Evolutionary conservation across 768 basidiomycete genomes (phyloP), one percentile per base, ranked within the genome.

Genomic region (Tylopilus vinaceipallidus): DNA sequence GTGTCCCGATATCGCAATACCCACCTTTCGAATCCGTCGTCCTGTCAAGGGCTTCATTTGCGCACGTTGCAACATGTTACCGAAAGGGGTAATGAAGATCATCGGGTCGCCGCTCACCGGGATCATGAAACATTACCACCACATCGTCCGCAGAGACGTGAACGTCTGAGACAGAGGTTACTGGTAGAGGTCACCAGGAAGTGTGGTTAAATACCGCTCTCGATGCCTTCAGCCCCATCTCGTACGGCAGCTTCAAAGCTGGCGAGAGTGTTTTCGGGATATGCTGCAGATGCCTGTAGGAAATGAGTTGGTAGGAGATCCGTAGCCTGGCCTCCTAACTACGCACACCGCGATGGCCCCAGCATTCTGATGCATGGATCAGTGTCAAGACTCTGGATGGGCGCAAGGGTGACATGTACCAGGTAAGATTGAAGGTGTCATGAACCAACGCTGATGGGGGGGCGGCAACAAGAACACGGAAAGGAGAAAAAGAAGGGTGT

Each of bases 81-180:
- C 52, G 22, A 62, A 60, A 57, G 41, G 34, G 54, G 57, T 45
- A 58, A 53, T 29, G 49, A 52, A 60, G 44, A 55, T 63, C 61
- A 41, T 48, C 20, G 47, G 20, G 0, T 12, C 23, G 30, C 32
- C n/a, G 57, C 75, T 58, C 58, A 88, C 84, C 80, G 14, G 92
- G 89, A 68, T 98, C 95, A 70, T 99, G 95, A 73, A 95, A 98
- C 90, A 98, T 91, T 41, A 98, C 70, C 29, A 98, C 86, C 34
- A 90, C 81, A 62, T 83, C 78, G 69, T 99, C 95, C 56, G 73
- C 71, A 30, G 95, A 91, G 61, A 95, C 86, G 70, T 98, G 95
- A 61, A 98, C 92, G 82, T 97, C 95, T 95, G 81, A 60, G 67
- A 71, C 72, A 61, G 62, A 59, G 67, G 81, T 84, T 75, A 83